phyloP scores from a whole-genome alignment of 192 early-diverging fungal genomes.

The Coemansia sp. region DNA sequence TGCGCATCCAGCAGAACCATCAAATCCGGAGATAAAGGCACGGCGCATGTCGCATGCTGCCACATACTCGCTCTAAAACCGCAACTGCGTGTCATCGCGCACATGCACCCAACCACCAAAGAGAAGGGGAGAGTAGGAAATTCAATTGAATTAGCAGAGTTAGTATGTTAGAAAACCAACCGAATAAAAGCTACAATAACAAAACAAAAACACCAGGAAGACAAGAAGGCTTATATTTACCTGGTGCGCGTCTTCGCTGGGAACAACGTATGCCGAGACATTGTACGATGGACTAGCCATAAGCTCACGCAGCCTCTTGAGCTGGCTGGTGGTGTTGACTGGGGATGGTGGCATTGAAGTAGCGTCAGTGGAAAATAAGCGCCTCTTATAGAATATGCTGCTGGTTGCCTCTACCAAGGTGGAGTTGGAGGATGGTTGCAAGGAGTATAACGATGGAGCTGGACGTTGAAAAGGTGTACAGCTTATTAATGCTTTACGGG shows the following conservation, averaged over 20 bases:
- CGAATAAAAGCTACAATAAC: background rate
- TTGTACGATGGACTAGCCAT: constrained; percentile 59
- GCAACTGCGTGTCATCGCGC: too few species aligned
- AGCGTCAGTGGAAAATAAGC: background rate
- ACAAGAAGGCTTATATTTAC: constrained; percentile 40
- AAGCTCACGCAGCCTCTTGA: constrained; percentile 62
- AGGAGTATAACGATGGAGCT: constrained; percentile 3
- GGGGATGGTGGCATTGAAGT: constrained; percentile 22
- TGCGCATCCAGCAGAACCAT: constrained; percentile 96
- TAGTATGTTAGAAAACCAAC: background rate
- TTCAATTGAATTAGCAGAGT: background rate
- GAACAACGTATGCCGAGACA: constrained; percentile 73
- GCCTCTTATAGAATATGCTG: background rate
- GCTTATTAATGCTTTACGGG: constrained; percentile 34
- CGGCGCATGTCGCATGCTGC: constrained; percentile 86
- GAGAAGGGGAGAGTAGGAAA: background rate
- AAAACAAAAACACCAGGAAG: too few species aligned
- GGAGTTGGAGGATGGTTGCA: constrained; percentile 13
- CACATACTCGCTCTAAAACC: constrained; percentile 87
- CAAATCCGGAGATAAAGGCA: constrained; percentile 90
- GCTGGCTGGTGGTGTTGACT: constrained; percentile 56
- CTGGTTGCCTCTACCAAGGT: constrained; percentile 13
- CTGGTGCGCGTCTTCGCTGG: constrained; percentile 97
- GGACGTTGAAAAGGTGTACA: constrained; percentile 17
- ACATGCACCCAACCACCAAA: too few species aligned